A percentile compares a stretch with the other conserved stretches of the same genome.
phyloP scores from a whole-genome alignment of 371 early-diverging fungal genomes.

The Mucor mucedo region DNA sequence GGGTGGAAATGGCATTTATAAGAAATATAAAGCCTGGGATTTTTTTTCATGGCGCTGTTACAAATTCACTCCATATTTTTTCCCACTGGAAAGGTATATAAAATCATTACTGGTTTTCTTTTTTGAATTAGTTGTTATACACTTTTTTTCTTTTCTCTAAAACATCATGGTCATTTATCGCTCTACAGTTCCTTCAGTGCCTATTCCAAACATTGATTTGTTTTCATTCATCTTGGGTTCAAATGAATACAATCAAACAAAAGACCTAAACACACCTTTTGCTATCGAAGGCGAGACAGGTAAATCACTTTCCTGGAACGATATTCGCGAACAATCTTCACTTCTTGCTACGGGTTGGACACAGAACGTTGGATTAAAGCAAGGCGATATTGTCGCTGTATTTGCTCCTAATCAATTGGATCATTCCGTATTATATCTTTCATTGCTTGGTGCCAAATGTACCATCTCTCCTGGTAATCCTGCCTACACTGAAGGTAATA shows the following conservation, averaged over 20 bases:
- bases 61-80: background rate
- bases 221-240: conserved; percentile 64
- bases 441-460: conserved; percentile 45
- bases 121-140: background rate
- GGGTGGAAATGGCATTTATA: background rate
- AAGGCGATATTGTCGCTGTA: conserved; percentile 75
- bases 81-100: conserved; percentile 11
- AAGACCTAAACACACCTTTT: conserved; percentile 42
- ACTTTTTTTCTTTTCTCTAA: background rate
- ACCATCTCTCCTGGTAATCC: conserved; percentile 51
- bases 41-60: conserved; percentile 5
- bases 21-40: too few relatives aligned
- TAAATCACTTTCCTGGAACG: conserved; percentile 61
- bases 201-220: conserved; percentile 69
- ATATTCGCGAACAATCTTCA: conserved; percentile 30
- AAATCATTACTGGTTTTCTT: background rate
- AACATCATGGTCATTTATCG: conserved; percentile 41
- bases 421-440: conserved; percentile 46
- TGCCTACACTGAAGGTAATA: conserved; percentile 47
- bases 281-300: conserved; percentile 67
- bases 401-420: conserved; percentile 71
- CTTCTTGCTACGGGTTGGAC: conserved; percentile 30
- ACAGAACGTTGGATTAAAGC: conserved; percentile 61
- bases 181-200: conserved; percentile 34
- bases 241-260: conserved; percentile 41